phyloP scores from a whole-genome alignment of 805 yeast species.

The Pichia manshurica region DNA sequence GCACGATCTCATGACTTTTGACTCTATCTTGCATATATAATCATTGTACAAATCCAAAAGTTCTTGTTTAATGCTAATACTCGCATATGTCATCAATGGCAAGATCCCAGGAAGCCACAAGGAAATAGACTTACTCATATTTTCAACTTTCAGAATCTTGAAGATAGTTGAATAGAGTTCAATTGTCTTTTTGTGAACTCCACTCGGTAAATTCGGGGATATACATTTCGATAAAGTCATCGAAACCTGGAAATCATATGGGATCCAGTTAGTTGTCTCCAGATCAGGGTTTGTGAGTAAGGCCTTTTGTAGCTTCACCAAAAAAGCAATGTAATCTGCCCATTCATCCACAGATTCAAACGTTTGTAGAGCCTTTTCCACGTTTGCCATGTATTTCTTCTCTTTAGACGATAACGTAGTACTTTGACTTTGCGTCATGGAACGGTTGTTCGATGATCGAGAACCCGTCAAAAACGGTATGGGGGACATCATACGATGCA shows the following conservation, averaged over 20 bases:
- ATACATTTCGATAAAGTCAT: slow-evolving; percentile 72
- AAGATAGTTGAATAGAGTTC: slow-evolving; percentile 72
- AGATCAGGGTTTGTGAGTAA: slow-evolving; percentile 44
- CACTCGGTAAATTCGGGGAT: slow-evolving; percentile 80
- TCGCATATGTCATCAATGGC: slow-evolving; percentile 82
- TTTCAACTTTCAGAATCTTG: slow-evolving; percentile 49
- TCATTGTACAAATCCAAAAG: slow-evolving; percentile 56
- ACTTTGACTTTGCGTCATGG: slow-evolving; percentile 11
- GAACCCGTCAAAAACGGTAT: slow-evolving; percentile 13
- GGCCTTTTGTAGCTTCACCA: slow-evolving; percentile 73
- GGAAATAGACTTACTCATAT: slow-evolving; percentile 49
- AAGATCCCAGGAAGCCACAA: slow-evolving; percentile 92
- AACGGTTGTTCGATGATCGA: slow-evolving; percentile 8
- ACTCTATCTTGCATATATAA: slow-evolving; percentile 48
- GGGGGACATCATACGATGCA: slow-evolving; percentile 19
- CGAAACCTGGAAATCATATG: slow-evolving; percentile 61
- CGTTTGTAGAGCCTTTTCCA: slow-evolving; percentile 65
- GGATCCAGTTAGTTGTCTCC: slow-evolving; percentile 49
- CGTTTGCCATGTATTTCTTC: slow-evolving; percentile 57
- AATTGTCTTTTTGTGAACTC: slow-evolving; percentile 87
- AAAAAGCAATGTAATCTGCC: slow-evolving; percentile 95
- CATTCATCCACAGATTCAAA: slow-evolving; percentile 89
- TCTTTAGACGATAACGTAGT: slow-evolving; percentile 49
- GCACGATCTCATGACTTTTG: slow-evolving; percentile 44
- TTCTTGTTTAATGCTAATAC: slow-evolving; percentile 81